phyloP scores from a whole-genome alignment of 495 filamentous ascomycete genomes.

The Rhizodiscina lignyota region DNA sequence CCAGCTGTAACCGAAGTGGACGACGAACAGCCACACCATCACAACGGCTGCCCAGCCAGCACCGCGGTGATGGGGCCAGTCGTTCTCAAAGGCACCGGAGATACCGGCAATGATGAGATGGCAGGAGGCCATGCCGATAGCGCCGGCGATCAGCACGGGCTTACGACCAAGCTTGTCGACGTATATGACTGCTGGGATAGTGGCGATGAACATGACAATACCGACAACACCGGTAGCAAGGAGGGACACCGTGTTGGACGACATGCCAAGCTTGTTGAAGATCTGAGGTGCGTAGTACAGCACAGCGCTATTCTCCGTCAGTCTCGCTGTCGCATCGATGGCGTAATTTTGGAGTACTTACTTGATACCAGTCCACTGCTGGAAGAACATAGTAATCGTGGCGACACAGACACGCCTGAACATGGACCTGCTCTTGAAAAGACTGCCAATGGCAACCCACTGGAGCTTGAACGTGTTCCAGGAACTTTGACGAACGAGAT shows the following conservation, averaged over 20 bases:
- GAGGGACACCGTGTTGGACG: constrained; percentile 43
- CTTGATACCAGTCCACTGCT: constrained; percentile 63
- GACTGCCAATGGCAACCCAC: constrained; percentile 51
- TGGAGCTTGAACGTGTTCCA: constrained; percentile 51
- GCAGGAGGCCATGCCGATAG: constrained; percentile 22
- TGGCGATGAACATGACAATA: constrained; percentile 49
- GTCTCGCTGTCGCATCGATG: no score
- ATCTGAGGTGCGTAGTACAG: constrained; percentile 55
- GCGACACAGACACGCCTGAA: constrained; percentile 57
- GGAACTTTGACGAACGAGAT: constrained; percentile 39
- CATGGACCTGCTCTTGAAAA: constrained; percentile 60
- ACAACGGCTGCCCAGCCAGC: constrained; percentile 64
- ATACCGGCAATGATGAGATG: constrained; percentile 47
- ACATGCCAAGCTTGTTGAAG: constrained; percentile 51
- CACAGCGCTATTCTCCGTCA: no score
- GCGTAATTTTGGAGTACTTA: no score
- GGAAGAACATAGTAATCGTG: constrained; percentile 56
- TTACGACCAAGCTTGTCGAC: constrained; percentile 29
- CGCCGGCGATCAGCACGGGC: constrained; percentile 20
- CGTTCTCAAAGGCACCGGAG: constrained; percentile 45
- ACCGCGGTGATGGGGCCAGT: constrained; percentile 38
- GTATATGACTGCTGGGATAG: constrained; percentile 50
- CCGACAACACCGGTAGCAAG: constrained; percentile 69
- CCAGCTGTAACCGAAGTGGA: constrained; percentile 68
- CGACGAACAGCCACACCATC: constrained; percentile 72